These are phyloP conservation scores for Solanum chmielewskii DNA, from an alignment of 257 asterid genomes.

Conservation along the genomic window DNA sequence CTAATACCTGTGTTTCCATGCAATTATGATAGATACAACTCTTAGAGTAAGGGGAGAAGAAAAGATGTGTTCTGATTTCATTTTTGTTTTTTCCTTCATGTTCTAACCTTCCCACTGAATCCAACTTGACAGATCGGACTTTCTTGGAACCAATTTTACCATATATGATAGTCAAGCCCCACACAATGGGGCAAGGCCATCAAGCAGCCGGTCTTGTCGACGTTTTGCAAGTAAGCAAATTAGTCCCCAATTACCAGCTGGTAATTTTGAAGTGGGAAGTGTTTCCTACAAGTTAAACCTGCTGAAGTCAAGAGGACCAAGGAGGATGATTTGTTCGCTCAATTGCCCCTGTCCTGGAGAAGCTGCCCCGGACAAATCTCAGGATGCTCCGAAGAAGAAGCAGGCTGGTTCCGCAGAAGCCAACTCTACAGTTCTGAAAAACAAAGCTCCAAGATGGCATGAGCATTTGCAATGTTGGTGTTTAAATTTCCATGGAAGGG, in stretches of 20 bases:
- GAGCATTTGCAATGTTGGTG: conserved; percentile 96
- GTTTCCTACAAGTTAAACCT: conserved; percentile 80
- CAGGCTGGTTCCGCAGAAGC: conserved; percentile 8
- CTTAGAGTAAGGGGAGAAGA: background rate
- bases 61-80: background rate
- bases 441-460: conserved; percentile 93
- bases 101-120: background rate
- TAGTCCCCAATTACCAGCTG: conserved; percentile 84
- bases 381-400: conserved; percentile 18
- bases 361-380: conserved; percentile 7
- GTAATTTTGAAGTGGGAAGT: conserved; percentile 73
- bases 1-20: background rate
- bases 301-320: conserved; percentile 90
- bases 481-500: conserved; percentile 93
- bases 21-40: background rate
- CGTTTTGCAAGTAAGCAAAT: conserved; percentile 83
- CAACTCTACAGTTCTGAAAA: conserved; percentile 42
- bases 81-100: background rate
- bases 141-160: conserved; percentile 82
- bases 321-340: conserved; percentile 73
- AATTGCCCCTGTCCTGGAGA: conserved; percentile 28
- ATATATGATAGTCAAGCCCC: conserved; percentile 83
- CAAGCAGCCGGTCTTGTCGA: conserved; percentile 59
- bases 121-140: conserved; percentile 58
- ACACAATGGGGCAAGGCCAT: conserved; percentile 62